Percentiles rank a stretch among this genome's conserved stretches.
These are phyloP conservation scores for Cetradonia linearis DNA, from an alignment of 495 filamentous ascomycete genomes.

Conservation along the genomic window DNA sequence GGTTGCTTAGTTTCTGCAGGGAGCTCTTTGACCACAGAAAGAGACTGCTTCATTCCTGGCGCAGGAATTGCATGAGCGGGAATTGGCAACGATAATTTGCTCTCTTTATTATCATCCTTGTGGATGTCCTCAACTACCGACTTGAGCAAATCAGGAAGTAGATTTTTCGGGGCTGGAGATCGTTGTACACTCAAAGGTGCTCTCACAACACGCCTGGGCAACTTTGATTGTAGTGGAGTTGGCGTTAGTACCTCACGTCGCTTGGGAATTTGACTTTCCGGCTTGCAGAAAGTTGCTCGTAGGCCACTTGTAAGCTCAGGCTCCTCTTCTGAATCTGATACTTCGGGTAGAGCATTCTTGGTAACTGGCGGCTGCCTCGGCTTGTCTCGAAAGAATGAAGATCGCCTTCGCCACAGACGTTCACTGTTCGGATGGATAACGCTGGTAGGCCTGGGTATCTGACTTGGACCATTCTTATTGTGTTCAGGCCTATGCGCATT, in stretches of 20 bases:
- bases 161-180: conserved; percentile 1
- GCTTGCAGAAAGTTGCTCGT: conserved; percentile 14
- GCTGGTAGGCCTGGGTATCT: conserved; percentile 4
- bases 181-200: conserved; percentile 1
- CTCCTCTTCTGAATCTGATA: conserved; percentile 16
- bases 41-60: conserved; percentile 5
- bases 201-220: not conserved
- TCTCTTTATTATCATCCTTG: conserved; percentile 3
- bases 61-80: not conserved
- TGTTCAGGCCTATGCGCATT: not conserved
- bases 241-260: conserved; percentile 2
- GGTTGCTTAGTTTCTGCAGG: no score
- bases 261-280: not conserved
- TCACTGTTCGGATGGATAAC: not conserved
- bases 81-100: not conserved
- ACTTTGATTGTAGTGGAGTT: conserved; percentile 3
- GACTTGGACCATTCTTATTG: conserved; percentile 2
- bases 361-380: conserved; percentile 1
- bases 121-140: not conserved
- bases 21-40: conserved; percentile 11
- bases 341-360: not conserved
- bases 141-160: not conserved
- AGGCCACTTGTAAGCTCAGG: conserved; percentile 13
- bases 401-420: conserved; percentile 12
- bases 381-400: conserved; percentile 4